phyloP scores from a whole-genome alignment of 495 filamentous ascomycete species.

The Tuber borchii region DNA sequence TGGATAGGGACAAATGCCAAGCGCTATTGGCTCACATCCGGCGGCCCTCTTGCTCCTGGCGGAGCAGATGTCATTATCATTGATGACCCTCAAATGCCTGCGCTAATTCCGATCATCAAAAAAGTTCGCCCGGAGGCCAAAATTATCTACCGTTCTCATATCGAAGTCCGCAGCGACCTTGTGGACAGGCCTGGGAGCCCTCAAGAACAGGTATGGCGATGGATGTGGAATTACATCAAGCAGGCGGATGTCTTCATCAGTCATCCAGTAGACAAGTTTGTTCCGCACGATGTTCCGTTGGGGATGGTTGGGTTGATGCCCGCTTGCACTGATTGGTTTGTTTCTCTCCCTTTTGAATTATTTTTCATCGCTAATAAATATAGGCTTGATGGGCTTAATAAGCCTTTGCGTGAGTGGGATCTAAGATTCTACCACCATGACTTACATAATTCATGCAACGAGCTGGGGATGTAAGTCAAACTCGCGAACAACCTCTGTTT shows the following conservation, averaged over 20 bases:
- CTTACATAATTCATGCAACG: slow-evolving; percentile 61
- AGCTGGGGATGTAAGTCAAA: slow-evolving; percentile 51
- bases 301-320: slow-evolving; percentile 71
- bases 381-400: slow-evolving; percentile 82
- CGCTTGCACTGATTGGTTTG: slow-evolving; percentile 74
- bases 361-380: slow-evolving; percentile 1
- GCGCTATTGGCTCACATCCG: slow-evolving; percentile 65
- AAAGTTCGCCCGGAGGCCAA: slow-evolving; percentile 63
- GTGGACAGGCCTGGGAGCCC: slow-evolving; percentile 56
- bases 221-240: slow-evolving; percentile 67
- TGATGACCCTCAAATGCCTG: slow-evolving; percentile 87
- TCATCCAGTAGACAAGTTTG: slow-evolving; percentile 72
- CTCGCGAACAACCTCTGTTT: not conserved
- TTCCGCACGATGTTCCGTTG: slow-evolving; percentile 60
- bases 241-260: slow-evolving; percentile 73
- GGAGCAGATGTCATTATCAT: slow-evolving; percentile 74
- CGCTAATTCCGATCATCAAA: slow-evolving; percentile 71
- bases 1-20: slow-evolving; percentile 76
- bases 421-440: slow-evolving; percentile 65
- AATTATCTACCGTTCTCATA: slow-evolving; percentile 75
- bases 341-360: not conserved
- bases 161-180: slow-evolving; percentile 75
- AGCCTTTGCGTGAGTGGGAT: slow-evolving; percentile 67
- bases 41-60: slow-evolving; percentile 67
- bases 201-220: slow-evolving; percentile 70